phyloP scores from a whole-genome alignment of 345 rosid genomes.

The Lagerstroemia speciosa region DNA sequence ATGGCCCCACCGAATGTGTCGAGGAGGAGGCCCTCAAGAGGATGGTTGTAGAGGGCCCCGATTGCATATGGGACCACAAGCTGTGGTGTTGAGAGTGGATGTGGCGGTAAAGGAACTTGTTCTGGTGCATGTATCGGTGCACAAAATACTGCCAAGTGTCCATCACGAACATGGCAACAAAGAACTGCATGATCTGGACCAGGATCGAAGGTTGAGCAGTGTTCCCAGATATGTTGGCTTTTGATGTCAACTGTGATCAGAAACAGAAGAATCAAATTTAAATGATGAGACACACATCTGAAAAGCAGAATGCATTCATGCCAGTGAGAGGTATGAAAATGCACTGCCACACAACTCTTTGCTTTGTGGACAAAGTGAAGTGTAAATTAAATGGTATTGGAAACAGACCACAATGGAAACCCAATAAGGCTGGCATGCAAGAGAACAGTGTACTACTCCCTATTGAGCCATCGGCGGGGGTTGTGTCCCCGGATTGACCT shows the following conservation, averaged over 20 bases:
- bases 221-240: slow-evolving; percentile 30
- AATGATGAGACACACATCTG: not conserved
- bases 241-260: slow-evolving; percentile 42
- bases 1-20: slow-evolving; percentile 64
- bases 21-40: slow-evolving; percentile 56
- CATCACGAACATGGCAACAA: slow-evolving; percentile 54
- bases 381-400: no score
- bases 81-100: slow-evolving; percentile 64
- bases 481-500: no score
- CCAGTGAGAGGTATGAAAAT: no score
- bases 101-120: slow-evolving; percentile 57
- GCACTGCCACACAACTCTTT: no score
- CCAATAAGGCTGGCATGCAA: no score
- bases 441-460: no score
- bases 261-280: not conserved
- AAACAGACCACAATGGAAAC: no score
- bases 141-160: slow-evolving; percentile 69
- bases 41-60: slow-evolving; percentile 66
- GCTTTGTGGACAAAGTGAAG: no score
- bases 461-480: no score
- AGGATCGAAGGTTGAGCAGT: slow-evolving; percentile 37
- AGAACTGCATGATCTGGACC: slow-evolving; percentile 38
- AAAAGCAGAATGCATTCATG: not conserved
- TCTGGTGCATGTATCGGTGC: slow-evolving; percentile 65
- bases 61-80: slow-evolving; percentile 62